Conservation (phyloP, 208 protist species). For the Leishmania arabica region DNA sequence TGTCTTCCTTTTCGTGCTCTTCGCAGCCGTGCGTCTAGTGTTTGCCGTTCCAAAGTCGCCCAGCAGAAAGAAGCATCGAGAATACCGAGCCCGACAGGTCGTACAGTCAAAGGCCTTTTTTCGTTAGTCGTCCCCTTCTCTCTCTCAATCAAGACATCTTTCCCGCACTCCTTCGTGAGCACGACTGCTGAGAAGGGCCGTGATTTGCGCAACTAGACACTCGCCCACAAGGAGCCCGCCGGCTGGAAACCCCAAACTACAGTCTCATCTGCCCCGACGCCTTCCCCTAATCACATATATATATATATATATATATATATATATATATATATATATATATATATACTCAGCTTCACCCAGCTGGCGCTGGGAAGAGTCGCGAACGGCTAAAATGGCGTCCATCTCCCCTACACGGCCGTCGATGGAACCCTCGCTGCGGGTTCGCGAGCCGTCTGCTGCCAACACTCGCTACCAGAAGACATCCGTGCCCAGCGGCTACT, state of each 20-base stretch:
- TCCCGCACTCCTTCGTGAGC: not conserved
- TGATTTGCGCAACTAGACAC: not conserved
- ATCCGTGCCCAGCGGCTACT: not conserved
- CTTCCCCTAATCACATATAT: not conserved
- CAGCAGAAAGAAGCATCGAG: not conserved
- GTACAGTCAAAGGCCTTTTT: not conserved
- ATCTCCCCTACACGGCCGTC: not conserved
- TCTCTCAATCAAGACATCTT: not conserved
- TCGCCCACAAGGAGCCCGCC: not conserved
- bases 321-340: not conserved
- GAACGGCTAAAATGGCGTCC: not conserved
- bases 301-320: not conserved
- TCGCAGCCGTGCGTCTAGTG: not conserved
- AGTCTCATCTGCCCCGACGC: not conserved
- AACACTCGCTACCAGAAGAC: not conserved
- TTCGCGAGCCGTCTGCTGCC: conserved; percentile 11
- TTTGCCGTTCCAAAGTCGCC: not conserved
- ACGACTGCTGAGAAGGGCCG: not conserved
- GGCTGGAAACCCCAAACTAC: not conserved
- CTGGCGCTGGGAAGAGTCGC: not conserved
- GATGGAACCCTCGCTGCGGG: conserved; percentile 12
- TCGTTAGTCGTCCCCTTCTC: not conserved
- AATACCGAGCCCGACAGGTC: not conserved
- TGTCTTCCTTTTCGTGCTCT: not conserved
- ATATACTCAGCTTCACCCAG: not conserved